These are phyloP conservation scores for Kockiozyma suomiensis DNA, from an alignment of 805 yeast species.

Conservation along the genomic window DNA sequence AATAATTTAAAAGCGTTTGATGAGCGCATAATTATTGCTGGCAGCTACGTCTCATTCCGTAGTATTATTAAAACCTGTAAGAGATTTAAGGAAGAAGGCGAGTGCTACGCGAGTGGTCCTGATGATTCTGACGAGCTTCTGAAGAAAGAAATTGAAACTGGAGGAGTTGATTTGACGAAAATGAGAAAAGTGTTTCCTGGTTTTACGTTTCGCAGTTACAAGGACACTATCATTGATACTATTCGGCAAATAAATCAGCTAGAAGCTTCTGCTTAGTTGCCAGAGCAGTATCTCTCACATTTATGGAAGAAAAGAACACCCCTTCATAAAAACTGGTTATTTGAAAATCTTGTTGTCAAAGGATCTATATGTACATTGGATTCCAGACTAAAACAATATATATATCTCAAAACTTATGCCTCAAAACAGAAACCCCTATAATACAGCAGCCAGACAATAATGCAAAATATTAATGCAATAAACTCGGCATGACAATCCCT, in stretches of 20 bases:
- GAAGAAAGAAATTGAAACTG: conserved; percentile 13
- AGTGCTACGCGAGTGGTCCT: neutral
- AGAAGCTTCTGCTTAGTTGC: neutral
- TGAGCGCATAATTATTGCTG: conserved; percentile 7
- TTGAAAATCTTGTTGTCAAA: no score
- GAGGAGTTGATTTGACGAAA: neutral
- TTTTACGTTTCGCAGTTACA: conserved; percentile 16
- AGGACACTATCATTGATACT: conserved; percentile 33
- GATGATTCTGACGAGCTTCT: conserved; percentile 18
- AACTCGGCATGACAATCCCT: conserved; percentile 44
- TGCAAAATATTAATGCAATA: conserved; percentile 11
- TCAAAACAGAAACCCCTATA: neutral
- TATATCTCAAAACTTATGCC: neutral
- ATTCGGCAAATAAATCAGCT: conserved; percentile 44
- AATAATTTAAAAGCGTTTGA: neutral
- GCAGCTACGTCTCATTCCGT: neutral
- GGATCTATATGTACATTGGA: neutral
- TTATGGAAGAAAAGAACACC: no score
- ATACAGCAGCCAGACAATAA: neutral
- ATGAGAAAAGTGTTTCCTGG: conserved; percentile 23
- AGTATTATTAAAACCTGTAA: neutral
- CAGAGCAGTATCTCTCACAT: neutral
- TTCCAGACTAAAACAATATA: neutral
- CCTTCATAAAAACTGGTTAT: no score
- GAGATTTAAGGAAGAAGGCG: neutral